Evolutionary conservation across 2,329 filamentous ascomycete genomes (phyloP).

Genomic region (Neospermospora avenae): DNA sequence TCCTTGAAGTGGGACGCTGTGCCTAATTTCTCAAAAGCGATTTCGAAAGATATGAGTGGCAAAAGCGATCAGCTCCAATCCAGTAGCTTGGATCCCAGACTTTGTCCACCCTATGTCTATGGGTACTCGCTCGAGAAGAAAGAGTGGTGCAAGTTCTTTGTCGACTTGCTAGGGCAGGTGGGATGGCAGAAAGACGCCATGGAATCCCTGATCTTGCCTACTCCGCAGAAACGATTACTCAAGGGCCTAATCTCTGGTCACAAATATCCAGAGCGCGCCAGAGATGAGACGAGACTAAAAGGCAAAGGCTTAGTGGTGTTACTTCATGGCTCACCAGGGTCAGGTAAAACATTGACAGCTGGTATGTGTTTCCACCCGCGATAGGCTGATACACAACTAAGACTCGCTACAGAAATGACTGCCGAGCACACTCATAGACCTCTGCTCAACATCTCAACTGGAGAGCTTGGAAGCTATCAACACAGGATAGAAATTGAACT

Average conservation of each 20-base stretch:
- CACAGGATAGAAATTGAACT: conserved; percentile 29
- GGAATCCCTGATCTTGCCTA: conserved; percentile 12
- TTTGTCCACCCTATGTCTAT: conserved; percentile 18
- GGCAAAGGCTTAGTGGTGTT: conserved; percentile 20
- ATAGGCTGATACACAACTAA: background rate
- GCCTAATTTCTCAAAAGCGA: too few species aligned
- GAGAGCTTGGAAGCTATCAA: conserved; percentile 18
- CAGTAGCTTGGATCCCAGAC: conserved; percentile 9
- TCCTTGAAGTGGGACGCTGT: too few species aligned
- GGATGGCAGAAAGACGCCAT: conserved; percentile 12
- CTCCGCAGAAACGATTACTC: conserved; percentile 14
- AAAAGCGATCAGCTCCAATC: background rate
- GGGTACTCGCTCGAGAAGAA: conserved; percentile 20
- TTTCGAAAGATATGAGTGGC: background rate
- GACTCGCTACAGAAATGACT: conserved; percentile 9
- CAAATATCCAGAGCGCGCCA: conserved; percentile 16
- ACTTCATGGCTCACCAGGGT: conserved; percentile 18
- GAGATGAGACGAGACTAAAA: conserved; percentile 14
- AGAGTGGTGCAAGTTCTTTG: conserved; percentile 20
- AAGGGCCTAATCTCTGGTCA: conserved; percentile 15
- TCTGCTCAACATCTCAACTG: conserved; percentile 18
- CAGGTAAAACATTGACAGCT: conserved; percentile 37
- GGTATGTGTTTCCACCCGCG: background rate
- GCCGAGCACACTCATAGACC: conserved; percentile 16
- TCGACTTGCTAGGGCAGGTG: conserved; percentile 9